Conservation (phyloP, 768 basidiomycete genomes). For the Boletus pseudopeckii region DNA sequence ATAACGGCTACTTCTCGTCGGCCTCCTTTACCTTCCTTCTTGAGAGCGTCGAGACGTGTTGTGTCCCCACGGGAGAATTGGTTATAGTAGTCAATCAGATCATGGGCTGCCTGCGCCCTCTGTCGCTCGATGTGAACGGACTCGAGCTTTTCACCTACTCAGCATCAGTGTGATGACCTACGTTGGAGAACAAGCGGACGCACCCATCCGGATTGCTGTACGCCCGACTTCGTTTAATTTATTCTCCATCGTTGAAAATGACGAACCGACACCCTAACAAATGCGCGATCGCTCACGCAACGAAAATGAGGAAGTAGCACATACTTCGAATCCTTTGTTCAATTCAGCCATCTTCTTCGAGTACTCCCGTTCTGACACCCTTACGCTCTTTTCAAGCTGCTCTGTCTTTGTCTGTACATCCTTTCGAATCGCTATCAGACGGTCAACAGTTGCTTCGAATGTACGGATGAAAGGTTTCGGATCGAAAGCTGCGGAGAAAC, state of each 20-base stretch:
- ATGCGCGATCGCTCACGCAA: background rate
- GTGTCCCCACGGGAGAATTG: conserved; percentile 86
- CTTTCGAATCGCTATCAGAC: conserved; percentile 79
- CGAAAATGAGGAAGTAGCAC: conserved; percentile 19
- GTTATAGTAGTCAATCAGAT: conserved; percentile 91
- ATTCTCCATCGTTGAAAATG: conserved; percentile 86
- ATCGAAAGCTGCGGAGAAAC: conserved; percentile 67
- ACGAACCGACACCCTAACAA: conserved; percentile 75
- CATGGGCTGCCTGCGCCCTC: conserved; percentile 90
- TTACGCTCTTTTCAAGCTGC: conserved; percentile 88
- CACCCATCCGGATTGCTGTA: conserved; percentile 91
- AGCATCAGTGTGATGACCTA: conserved; percentile 5
- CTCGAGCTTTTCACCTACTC: conserved; percentile 88
- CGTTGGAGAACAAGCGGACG: background rate
- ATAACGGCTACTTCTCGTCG: conserved; percentile 86
- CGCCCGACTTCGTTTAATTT: conserved; percentile 91
- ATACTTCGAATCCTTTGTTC: conserved; percentile 89
- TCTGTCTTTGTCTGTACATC: conserved; percentile 90
- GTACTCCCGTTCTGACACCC: conserved; percentile 88
- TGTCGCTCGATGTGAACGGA: conserved; percentile 89
- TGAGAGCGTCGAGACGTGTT: conserved; percentile 65
- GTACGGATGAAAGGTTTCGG: conserved; percentile 90
- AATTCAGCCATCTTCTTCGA: conserved; percentile 92
- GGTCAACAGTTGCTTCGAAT: conserved; percentile 89
- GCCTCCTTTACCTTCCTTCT: conserved; percentile 87